A percentile compares a stretch with the other conserved stretches of the same genome.
phyloP scores from a whole-genome alignment of 164 flowering plant species.

The Stephania cephalantha region DNA sequence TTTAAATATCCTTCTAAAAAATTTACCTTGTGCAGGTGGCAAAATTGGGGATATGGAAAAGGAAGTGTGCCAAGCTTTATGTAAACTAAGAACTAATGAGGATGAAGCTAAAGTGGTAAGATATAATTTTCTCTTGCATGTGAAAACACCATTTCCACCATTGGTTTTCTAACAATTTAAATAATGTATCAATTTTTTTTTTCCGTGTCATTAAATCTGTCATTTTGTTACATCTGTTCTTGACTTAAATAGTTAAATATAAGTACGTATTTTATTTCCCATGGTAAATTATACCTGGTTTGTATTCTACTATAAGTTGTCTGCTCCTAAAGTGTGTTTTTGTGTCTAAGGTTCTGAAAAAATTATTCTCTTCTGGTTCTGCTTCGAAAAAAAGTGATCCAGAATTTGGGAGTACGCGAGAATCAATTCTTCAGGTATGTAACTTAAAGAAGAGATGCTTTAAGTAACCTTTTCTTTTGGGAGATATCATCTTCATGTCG shows the following conservation, averaged over 20 bases:
- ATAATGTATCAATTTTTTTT: not conserved
- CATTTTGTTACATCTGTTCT: not conserved
- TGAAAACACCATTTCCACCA: not conserved
- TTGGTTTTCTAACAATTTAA: conserved; percentile 1
- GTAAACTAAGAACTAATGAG: conserved; percentile 51
- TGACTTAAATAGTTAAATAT: not conserved
- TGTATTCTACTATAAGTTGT: not conserved
- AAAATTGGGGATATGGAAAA: conserved; percentile 54
- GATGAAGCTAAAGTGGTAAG: conserved; percentile 72
- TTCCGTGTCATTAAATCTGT: not conserved
- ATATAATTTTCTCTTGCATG: conserved; percentile 8
- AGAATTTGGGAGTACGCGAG: conserved; percentile 69
- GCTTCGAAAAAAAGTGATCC: conserved; percentile 34
- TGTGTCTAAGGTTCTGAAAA: conserved; percentile 50
- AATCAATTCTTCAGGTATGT: conserved; percentile 77
- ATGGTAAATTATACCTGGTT: not conserved
- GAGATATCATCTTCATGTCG: not conserved
- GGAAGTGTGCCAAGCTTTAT: conserved; percentile 62
- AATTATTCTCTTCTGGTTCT: conserved; percentile 50
- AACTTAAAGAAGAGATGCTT: conserved; percentile 1
- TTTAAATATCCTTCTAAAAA: not conserved
- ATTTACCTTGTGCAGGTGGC: conserved; percentile 26
- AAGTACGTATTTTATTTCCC: not conserved
- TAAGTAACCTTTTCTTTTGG: not conserved
- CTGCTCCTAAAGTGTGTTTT: conserved; percentile 6